phyloP scores from a whole-genome alignment of 345 rosid genomes.

The Geranium rotundifolium region DNA sequence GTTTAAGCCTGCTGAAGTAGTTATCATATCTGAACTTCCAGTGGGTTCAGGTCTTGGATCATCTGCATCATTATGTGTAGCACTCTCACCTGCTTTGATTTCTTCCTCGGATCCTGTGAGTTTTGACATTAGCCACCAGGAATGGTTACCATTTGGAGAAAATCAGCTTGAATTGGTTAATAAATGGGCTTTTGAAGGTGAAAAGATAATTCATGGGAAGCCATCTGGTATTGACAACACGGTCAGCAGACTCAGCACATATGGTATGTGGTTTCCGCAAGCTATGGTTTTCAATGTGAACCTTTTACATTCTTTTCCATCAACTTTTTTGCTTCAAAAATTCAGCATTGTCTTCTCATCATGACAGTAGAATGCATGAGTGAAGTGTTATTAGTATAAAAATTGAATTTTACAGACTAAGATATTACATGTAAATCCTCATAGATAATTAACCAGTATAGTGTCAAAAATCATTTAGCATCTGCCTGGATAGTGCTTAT shows the following conservation, averaged over 20 bases:
- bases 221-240: slow-evolving; percentile 98
- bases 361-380: not conserved
- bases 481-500: not conserved
- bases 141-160: slow-evolving; percentile 47
- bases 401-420: too few species aligned
- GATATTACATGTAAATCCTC: not conserved
- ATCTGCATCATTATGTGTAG: slow-evolving; percentile 76
- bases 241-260: slow-evolving; percentile 89
- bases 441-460: not conserved
- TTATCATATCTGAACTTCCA: slow-evolving; percentile 74
- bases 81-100: slow-evolving; percentile 65
- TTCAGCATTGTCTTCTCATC: not conserved
- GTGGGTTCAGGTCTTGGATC: slow-evolving; percentile 90
- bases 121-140: slow-evolving; percentile 25
- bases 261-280: slow-evolving; percentile 37
- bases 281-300: not conserved
- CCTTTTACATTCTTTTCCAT: too few species aligned
- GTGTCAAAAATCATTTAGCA: not conserved
- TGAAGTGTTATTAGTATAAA: too few species aligned
- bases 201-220: slow-evolving; percentile 83
- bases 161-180: slow-evolving; percentile 57
- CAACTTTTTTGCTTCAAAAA: not conserved
- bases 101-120: slow-evolving; percentile 34
- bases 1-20: slow-evolving; percentile 62
- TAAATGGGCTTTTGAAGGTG: slow-evolving; percentile 96